These are phyloP conservation scores for Fistulinella prunicolor DNA, from an alignment of 768 basidiomycete species.

Conservation along the genomic window DNA sequence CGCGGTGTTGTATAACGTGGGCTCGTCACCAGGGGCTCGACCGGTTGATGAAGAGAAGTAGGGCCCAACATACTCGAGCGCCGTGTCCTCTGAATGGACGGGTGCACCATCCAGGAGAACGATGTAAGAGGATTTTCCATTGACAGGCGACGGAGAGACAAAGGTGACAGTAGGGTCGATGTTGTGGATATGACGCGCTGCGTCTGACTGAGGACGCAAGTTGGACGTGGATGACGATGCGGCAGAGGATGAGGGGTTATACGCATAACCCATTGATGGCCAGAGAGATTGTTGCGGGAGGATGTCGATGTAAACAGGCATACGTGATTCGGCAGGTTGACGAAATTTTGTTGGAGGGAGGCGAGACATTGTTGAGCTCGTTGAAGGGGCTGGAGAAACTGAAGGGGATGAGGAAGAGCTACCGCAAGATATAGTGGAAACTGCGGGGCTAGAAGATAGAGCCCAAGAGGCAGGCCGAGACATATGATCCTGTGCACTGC, in stretches of 20 bases:
- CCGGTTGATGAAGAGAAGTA: constrained; percentile 32
- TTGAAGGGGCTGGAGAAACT: constrained; percentile 12
- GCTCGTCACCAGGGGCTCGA: constrained; percentile 22
- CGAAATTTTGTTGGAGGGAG: constrained; percentile 21
- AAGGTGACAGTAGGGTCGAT: constrained; percentile 73
- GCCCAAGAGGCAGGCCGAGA: constrained; percentile 13
- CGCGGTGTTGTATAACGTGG: constrained; percentile 54
- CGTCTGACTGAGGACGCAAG: constrained; percentile 13
- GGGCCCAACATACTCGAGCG: constrained; percentile 32
- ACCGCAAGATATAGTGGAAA: constrained; percentile 29
- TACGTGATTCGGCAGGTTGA: constrained; percentile 23
- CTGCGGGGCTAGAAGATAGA: constrained; percentile 14
- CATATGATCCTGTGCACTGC: constrained; percentile 17
- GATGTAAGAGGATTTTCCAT: constrained; percentile 53
- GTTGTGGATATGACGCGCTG: constrained; percentile 50
- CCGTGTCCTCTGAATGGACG: constrained; percentile 51
- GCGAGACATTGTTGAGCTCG: constrained; percentile 19
- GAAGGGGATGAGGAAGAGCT: constrained; percentile 21
- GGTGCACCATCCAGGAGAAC: constrained; percentile 48
- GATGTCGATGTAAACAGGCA: constrained; percentile 36
- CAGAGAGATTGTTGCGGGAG: constrained; percentile 18
- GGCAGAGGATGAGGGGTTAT: not conserved
- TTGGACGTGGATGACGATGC: constrained; percentile 1
- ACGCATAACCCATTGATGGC: constrained; percentile 3
- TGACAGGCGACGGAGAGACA: constrained; percentile 44